Base-by-base conservation (phyloP, 2,329 filamentous ascomycete genomes). In the Colletotrichum theobromicola region DNA sequence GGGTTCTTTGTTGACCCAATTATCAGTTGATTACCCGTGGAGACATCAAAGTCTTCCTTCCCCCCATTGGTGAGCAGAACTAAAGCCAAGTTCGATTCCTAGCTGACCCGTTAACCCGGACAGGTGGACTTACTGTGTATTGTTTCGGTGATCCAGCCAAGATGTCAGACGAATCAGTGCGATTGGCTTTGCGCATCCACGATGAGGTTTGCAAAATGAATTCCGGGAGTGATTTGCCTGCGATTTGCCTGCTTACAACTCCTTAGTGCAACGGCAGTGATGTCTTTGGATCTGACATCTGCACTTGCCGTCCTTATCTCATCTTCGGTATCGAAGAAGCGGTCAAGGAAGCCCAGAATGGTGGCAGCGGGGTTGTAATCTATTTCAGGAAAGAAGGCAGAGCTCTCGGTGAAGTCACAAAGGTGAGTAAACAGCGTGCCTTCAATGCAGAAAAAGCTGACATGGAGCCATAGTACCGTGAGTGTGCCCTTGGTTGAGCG, bases 311-410 rank as follows among this genome's bases (percentile, higher is more conserved):
- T 71, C 97, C 97, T 18, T 98, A 98, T 83, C 91, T 98, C 72
- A 97, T 98, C 81, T 98, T 97, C 82, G 97, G 97, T 75, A 97
- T 99, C 76, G 95, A 98, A 81, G 97, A 99, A 84, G 97, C 97
- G 15, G 96, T 99, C 79, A 98, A 97, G 81, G 95, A 98, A 85
- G 97, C 97, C 13, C 97, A 98, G 83, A 95, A 94, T 71, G 96
- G 96, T 67, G 96, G 96, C 62, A 96, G 94, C 79, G 96, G 96
- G 71, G 95, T 98, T 26, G 97, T 98, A 68, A 98, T 98, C 82
- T 99, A 99, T 84, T 99, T 98, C 91, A 93, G 97, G 78, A 99
- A 99, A 84, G 97, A 99, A 87, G 97, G 97, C 35, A 91, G 97
- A 78, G 97, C 96, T 46, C 88, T 98, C 8, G 97, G 97, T 67